Evolutionary conservation across 148 eudicot genomes (phyloP), one percentile per base, ranked within the genome.

Genomic region (Selenicereus undatus): DNA sequence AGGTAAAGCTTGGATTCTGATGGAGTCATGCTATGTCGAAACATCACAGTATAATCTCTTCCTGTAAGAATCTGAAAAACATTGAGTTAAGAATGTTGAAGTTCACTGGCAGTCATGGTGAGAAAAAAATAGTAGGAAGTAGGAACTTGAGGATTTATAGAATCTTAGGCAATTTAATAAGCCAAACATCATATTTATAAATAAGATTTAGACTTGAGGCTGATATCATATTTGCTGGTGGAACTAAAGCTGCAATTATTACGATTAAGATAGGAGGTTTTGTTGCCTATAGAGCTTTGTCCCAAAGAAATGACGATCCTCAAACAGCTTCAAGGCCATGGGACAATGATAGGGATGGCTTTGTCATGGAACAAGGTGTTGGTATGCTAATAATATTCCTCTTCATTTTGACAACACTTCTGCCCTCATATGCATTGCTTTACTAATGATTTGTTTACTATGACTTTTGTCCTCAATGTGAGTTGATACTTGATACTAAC

Each of bases 331-430:
- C 98, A 43, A 90, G 98, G 84, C 98, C 98, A 29, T 95, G 97
- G 98, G 98, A 95, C 89, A 89, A 90, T 83, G 93, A 86, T 20
- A 86, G 98, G 82, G 98, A 95, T 87, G 98, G 98, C 79, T 95
- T 95, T 87, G 98, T 95, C 52, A 93, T 95, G 97, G 98, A 97
- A 60, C 97, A 95, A 91, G 98, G 98, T 54, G 88, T 93, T 82
- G 98, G 98, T 76, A 93, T 95, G 22, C 79, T 95, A 93, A 97
- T 93, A 88, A 85, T 89, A 71, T 26, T 71, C 30, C 48, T 56
- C 27, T 30, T 16, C 42, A 64, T 56, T 72, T 27, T 58, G 36
- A 29, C 35, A 5, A 6, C 73, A 32, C 8, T 43, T 29, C n/a
- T 11, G 24, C 20, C 8, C 30, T 42, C 18, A 45, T 60, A 12